Evolutionary conservation across 176 grass and related monocot genomes (phyloP).

Genomic region (Melocanna baccifera): DNA sequence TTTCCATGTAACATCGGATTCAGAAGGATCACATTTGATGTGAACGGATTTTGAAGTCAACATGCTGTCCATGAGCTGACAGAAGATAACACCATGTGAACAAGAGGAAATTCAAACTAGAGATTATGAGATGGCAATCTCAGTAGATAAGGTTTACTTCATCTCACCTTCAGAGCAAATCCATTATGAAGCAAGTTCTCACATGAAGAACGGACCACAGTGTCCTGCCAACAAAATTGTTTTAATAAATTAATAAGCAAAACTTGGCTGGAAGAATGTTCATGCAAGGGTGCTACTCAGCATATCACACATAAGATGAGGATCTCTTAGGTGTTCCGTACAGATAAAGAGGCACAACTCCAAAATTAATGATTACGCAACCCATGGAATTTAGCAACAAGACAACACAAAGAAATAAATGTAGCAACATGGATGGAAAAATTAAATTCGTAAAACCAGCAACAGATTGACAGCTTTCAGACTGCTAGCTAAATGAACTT

Average conservation of each 20-base stretch:
- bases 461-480: neutral
- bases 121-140: slow-evolving; percentile 6
- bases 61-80: slow-evolving; percentile 68
- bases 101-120: slow-evolving; percentile 27
- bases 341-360: neutral
- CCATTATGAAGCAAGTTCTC: slow-evolving; percentile 73
- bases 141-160: neutral
- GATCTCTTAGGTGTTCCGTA: neutral
- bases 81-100: slow-evolving; percentile 36
- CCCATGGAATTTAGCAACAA: neutral
- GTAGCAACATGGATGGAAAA: neutral
- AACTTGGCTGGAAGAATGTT: neutral
- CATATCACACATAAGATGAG: neutral
- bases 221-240: slow-evolving; percentile 37
- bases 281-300: neutral
- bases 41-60: slow-evolving; percentile 54
- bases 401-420: neutral
- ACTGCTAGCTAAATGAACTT: slow-evolving; percentile 9
- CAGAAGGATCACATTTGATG: slow-evolving; percentile 84
- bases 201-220: slow-evolving; percentile 41
- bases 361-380: neutral
- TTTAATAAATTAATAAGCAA: neutral
- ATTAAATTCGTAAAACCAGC: neutral
- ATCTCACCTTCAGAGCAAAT: slow-evolving; percentile 78
- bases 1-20: slow-evolving; percentile 76